A percentile compares a stretch with the other conserved stretches of the same genome.
These are phyloP conservation scores for Pugionium dolabratum DNA, from an alignment of 345 rosid species.

Conservation along the genomic window DNA sequence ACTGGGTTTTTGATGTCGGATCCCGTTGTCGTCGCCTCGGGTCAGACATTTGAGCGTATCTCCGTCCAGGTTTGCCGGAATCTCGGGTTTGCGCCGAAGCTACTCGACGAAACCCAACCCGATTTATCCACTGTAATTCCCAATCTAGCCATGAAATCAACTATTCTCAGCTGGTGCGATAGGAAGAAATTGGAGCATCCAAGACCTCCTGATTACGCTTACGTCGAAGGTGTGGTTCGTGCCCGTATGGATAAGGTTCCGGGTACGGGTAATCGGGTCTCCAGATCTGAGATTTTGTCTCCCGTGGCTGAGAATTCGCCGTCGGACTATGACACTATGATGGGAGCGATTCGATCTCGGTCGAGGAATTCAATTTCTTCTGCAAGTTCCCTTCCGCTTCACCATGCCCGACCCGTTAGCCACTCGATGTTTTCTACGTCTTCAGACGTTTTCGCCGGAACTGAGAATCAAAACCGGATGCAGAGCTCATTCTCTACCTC, in stretches of 20 bases:
- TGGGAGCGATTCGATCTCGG: conserved; percentile 47
- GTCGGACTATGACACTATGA: conserved; percentile 50
- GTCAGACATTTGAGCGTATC: conserved; percentile 80
- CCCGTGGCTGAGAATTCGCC: conserved; percentile 59
- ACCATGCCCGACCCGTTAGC: conserved; percentile 60
- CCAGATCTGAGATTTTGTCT: conserved; percentile 49
- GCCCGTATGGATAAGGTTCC: conserved; percentile 40
- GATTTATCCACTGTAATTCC: conserved; percentile 71
- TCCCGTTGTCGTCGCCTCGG: conserved; percentile 83
- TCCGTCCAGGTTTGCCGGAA: conserved; percentile 71
- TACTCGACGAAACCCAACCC: conserved; percentile 58
- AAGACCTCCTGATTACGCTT: conserved; percentile 48
- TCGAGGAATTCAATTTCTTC: conserved; percentile 39
- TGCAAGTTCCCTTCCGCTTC: conserved; percentile 55
- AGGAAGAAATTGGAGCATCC: conserved; percentile 44
- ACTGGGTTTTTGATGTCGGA: conserved; percentile 72
- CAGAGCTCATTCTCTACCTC: conserved; percentile 37
- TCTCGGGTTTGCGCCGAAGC: conserved; percentile 50
- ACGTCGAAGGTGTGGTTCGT: conserved; percentile 54
- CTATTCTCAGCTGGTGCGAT: conserved; percentile 72
- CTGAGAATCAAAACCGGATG: conserved; percentile 36
- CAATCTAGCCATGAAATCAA: conserved; percentile 65
- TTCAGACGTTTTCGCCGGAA: conserved; percentile 44
- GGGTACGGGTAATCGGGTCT: conserved; percentile 33
- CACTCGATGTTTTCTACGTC: conserved; percentile 46